phyloP scores from a whole-genome alignment of 176 grass and related monocot species.

The Otatea glauca region DNA sequence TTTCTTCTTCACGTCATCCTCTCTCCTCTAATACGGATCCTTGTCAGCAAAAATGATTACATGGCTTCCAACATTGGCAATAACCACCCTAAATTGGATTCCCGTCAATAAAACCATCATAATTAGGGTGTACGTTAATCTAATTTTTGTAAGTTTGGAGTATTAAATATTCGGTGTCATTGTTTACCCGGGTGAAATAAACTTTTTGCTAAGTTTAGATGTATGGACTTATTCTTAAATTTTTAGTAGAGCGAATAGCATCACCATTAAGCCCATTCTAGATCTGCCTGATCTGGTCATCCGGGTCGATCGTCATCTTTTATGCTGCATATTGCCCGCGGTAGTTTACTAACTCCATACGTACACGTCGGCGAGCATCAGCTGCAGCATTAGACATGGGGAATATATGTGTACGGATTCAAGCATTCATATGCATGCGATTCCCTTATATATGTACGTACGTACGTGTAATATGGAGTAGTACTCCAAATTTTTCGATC shows the following conservation, averaged over 20 bases:
- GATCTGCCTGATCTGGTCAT: conserved; percentile 26
- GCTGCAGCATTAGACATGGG: conserved; percentile 39
- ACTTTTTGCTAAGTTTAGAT: no score
- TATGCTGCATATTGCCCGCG: not conserved
- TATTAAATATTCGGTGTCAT: no score
- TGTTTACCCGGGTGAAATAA: no score
- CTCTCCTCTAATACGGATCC: no score
- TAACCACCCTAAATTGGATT: no score
- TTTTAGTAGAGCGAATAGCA: not conserved
- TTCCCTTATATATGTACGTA: no score
- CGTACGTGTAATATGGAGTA: not conserved
- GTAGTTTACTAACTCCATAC: not conserved
- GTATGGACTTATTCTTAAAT: not conserved
- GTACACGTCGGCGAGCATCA: not conserved
- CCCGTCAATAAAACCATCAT: no score
- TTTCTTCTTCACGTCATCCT: no score
- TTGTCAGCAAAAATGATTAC: no score
- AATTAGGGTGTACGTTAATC: no score
- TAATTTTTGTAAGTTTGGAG: no score
- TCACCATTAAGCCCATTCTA: not conserved
- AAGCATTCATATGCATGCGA: not conserved
- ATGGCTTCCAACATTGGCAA: no score
- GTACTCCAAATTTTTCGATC: not conserved
- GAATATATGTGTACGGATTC: conserved; percentile 34
- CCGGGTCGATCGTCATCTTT: conserved; percentile 24